A percentile compares a stretch with the other conserved stretches of the same genome.
Evolutionary conservation across 345 rosid genomes (phyloP).

Genomic region (Eucalyptus grandis): DNA sequence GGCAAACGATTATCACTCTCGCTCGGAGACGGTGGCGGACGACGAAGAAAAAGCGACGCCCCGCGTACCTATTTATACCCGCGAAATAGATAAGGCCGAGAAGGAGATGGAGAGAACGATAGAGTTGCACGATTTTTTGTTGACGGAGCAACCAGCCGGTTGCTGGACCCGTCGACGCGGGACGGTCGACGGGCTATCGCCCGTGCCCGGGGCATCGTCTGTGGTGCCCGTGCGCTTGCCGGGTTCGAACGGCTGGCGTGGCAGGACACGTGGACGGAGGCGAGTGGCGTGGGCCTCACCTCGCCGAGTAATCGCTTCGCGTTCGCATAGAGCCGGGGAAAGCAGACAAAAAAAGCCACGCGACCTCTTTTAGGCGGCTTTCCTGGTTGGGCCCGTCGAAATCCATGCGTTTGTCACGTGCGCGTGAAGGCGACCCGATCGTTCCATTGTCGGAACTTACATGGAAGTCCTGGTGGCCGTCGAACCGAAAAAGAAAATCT

Average conservation of each 20-base stretch:
- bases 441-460: neutral
- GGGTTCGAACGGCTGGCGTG: neutral
- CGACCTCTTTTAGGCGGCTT: neutral
- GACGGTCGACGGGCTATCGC: neutral
- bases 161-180: fast-evolving
- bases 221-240: neutral
- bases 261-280: neutral
- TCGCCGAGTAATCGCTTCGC: neutral
- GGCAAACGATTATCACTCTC: neutral
- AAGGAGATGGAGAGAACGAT: neutral
- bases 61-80: neutral
- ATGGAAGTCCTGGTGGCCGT: neutral
- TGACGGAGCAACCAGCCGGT: neutral
- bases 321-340: neutral
- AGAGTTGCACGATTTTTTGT: neutral
- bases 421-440: neutral
- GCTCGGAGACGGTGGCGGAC: neutral
- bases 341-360: neutral
- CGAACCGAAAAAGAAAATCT: neutral
- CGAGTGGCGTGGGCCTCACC: neutral
- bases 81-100: neutral
- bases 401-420: neutral
- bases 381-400: neutral
- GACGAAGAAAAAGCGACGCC: neutral
- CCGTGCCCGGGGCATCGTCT: neutral